Evolutionary conservation across 2,329 filamentous ascomycete species (phyloP).

Genomic region (Cadophora sp.): DNA sequence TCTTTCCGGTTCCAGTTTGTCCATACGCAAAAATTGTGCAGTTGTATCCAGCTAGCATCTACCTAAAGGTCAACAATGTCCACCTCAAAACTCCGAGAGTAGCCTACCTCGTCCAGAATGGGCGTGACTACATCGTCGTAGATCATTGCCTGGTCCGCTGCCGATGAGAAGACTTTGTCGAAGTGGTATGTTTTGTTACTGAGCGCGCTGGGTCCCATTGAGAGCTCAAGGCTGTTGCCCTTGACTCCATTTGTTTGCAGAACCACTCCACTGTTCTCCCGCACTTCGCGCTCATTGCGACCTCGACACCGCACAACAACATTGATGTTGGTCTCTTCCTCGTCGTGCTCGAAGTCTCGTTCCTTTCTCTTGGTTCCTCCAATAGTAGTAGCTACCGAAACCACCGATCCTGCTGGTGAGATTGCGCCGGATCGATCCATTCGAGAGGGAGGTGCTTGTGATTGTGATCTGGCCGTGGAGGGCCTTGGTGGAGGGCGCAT

Average conservation of each 20-base stretch:
- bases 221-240: constrained; percentile 82
- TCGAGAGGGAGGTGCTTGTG: constrained; percentile 40
- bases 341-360: constrained; percentile 77
- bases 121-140: constrained; percentile 96
- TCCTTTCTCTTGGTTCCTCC: constrained; percentile 83
- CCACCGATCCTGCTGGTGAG: constrained; percentile 75
- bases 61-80: constrained; percentile 28
- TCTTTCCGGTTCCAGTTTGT: constrained; percentile 97
- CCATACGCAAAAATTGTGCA: constrained; percentile 99
- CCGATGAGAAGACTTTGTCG: constrained; percentile 95
- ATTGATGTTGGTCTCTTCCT: constrained; percentile 94
- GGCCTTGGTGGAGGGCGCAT: constrained; percentile 62
- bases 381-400: constrained; percentile 59
- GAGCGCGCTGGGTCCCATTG: constrained; percentile 89
- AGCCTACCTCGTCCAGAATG: constrained; percentile 84
- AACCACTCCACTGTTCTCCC: constrained; percentile 94
- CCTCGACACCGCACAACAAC: constrained; percentile 95
- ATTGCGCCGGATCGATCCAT: constrained; percentile 41
- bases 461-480: constrained; percentile 57
- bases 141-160: constrained; percentile 90
- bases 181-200: constrained; percentile 98
- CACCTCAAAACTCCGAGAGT: neutral
- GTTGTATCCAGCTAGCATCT: constrained; percentile 95
- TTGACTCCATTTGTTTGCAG: constrained; percentile 88
- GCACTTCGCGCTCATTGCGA: constrained; percentile 88